Base-by-base conservation (phyloP, 75 land plant genomes). In the Pinus tabuliformis region DNA sequence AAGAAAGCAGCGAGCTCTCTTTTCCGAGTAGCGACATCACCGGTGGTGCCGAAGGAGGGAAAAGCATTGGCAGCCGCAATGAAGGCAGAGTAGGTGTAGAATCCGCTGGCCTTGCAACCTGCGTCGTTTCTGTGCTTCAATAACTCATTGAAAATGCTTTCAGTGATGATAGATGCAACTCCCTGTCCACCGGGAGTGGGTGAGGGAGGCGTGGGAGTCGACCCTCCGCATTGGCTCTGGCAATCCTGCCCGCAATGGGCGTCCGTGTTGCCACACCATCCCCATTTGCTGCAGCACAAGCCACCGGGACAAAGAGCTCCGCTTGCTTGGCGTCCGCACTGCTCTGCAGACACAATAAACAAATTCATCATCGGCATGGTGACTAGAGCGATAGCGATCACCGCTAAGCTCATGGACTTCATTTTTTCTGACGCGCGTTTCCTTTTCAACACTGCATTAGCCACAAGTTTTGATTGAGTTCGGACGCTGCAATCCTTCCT, bases 131-230 rank as follows among this genome's bases (percentile, higher is more conserved):
- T 65, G 59, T 90, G 74, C 81, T 72, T 73, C 28, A 89, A 74
- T 75, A 89, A 77, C 20, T 90, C 63, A 18, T 91, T 79, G 81
- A 91, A 92, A 3, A 81, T 56, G 20, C 56, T 30, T 45, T 33
- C 22, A 61, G 72, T 79, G 17, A 90, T 78, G 61, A 45, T 6
- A 45, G 52, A 45, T 7, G 52, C 0, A 9, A 45, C 52, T 45
- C 52, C 52, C 9, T 45, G 9, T 7, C 52, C 52, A 45, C 52
- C 9, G 11, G 52, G 1, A 45, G 62, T 4, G 21, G 62, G 72
- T 0, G 33, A 5, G 17, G 72, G 17, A 15, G 49, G 13, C 3
- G 76, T 8, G 4, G 76, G 39, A 1, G 28, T 14, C 8, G 66
- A 1, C 3, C 59, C 57, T 45, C 9, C 52, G 33, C 85, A 82